Evolutionary conservation across 805 yeast genomes (phyloP).

Genomic region (Cyberlindnera subsufficiens): DNA sequence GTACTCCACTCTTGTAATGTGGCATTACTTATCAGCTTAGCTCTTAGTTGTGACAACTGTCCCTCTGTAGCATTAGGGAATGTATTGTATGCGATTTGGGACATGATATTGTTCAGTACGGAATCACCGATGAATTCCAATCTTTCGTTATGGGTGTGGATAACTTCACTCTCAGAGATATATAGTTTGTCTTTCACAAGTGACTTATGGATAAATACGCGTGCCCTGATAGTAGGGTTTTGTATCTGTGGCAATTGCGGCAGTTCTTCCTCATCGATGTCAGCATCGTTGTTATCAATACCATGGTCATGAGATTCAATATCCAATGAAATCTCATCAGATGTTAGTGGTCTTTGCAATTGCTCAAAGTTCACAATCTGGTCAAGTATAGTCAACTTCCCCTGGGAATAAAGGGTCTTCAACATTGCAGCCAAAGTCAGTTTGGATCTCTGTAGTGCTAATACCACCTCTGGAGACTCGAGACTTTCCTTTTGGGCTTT

Average conservation of each 20-base stretch:
- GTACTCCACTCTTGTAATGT: slow-evolving; percentile 66
- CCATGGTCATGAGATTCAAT: slow-evolving; percentile 1
- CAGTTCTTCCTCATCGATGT: slow-evolving; percentile 26
- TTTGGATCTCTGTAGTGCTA: slow-evolving; percentile 48
- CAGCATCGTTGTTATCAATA: slow-evolving; percentile 21
- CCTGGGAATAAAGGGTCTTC: slow-evolving; percentile 45
- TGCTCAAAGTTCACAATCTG: slow-evolving; percentile 40
- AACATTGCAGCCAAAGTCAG: slow-evolving; percentile 55
- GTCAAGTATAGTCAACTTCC: slow-evolving; percentile 48
- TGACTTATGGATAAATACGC: slow-evolving; percentile 82
- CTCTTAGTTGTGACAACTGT: slow-evolving; percentile 62
- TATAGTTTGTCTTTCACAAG: slow-evolving; percentile 52
- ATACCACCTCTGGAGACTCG: slow-evolving; percentile 35
- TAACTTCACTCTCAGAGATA: slow-evolving; percentile 49
- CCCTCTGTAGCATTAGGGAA: slow-evolving; percentile 81
- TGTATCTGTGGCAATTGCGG: slow-evolving; percentile 69
- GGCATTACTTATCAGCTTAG: slow-evolving; percentile 66
- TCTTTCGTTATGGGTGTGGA: slow-evolving; percentile 73
- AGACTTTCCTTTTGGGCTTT: slow-evolving; percentile 16
- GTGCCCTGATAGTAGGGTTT: slow-evolving; percentile 50
- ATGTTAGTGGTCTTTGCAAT: neutral
- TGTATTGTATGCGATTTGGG: slow-evolving; percentile 56
- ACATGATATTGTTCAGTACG: slow-evolving; percentile 64
- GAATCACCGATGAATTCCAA: slow-evolving; percentile 91
- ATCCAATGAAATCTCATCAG: slow-evolving; percentile 5